Evolutionary conservation across 176 grass and related monocot species (phyloP).

Genomic region (Ananas comosus): DNA sequence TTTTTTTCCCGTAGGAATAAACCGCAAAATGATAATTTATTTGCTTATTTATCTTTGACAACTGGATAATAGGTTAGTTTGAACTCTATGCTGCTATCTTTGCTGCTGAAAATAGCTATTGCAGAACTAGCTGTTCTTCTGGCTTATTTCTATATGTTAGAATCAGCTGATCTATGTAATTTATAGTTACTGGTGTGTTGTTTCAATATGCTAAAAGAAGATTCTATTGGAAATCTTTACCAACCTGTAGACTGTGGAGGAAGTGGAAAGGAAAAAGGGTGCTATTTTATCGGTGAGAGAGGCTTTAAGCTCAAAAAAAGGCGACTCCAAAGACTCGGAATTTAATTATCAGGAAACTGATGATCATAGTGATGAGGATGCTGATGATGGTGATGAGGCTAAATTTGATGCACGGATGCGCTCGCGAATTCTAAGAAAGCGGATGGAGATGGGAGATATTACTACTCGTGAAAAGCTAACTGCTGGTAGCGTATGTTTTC

Average conservation of each 20-base stretch:
- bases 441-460: constrained; percentile 60
- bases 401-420: constrained; percentile 90
- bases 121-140: no score
- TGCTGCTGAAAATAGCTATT: neutral
- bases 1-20: neutral
- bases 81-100: neutral
- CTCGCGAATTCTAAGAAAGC: constrained; percentile 71
- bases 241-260: constrained; percentile 40
- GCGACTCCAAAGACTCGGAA: constrained; percentile 31
- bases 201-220: constrained; percentile 11
- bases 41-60: no score
- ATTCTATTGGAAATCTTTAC: constrained; percentile 12
- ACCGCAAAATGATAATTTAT: neutral
- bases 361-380: constrained; percentile 1
- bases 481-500: constrained; percentile 37
- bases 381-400: constrained; percentile 53
- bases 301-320: constrained; percentile 69
- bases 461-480: constrained; percentile 31
- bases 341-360: constrained; percentile 41
- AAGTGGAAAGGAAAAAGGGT: constrained; percentile 75
- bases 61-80: neutral
- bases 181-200: neutral
- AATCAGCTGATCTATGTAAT: neutral
- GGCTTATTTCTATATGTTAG: neutral
- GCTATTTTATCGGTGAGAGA: constrained; percentile 60